phyloP scores from a whole-genome alignment of 257 asterid genomes.

The Linaria vulgaris region DNA sequence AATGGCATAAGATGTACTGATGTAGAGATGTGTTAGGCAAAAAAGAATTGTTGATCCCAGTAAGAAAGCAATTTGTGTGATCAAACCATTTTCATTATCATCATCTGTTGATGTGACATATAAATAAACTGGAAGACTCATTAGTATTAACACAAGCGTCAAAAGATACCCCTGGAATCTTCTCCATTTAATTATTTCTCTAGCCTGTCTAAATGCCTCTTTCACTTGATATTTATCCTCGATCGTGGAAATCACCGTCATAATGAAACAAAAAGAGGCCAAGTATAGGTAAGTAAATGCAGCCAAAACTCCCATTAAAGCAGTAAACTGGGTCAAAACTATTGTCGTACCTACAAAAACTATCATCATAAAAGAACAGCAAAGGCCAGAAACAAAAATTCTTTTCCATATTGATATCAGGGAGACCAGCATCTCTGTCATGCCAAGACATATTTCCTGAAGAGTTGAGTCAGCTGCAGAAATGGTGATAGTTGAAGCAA shows the following conservation, averaged over 20 bases:
- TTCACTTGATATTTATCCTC: conserved; percentile 8
- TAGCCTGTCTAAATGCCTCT: not conserved
- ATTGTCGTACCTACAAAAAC: conserved; percentile 3
- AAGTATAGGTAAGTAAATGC: conserved; percentile 14
- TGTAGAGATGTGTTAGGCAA: conserved; percentile 14
- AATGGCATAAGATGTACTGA: conserved; percentile 1
- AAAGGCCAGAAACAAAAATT: conserved; percentile 7
- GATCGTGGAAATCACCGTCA: conserved; percentile 20
- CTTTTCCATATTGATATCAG: conserved; percentile 17
- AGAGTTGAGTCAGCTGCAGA: conserved; percentile 13
- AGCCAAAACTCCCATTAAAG: conserved; percentile 13
- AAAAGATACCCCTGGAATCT: conserved; percentile 20
- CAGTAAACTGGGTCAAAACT: not conserved
- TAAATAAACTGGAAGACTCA: conserved; percentile 23
- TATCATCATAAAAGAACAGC: not conserved
- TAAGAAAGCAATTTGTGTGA: conserved; percentile 6
- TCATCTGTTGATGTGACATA: conserved; percentile 18
- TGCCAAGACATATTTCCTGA: conserved; percentile 5
- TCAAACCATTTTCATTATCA: conserved; percentile 20
- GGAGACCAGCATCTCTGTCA: conserved; percentile 18
- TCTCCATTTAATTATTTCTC: not conserved
- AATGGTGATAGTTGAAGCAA: conserved; percentile 24
- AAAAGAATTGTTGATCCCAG: conserved; percentile 22
- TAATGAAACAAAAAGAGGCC: conserved; percentile 13
- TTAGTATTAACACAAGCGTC: conserved; percentile 8